Percentiles rank a stretch among this genome's conserved stretches.
These are phyloP conservation scores for Kodamaea sp. DNA, from an alignment of 1,139 yeast species.

Conservation along the genomic window DNA sequence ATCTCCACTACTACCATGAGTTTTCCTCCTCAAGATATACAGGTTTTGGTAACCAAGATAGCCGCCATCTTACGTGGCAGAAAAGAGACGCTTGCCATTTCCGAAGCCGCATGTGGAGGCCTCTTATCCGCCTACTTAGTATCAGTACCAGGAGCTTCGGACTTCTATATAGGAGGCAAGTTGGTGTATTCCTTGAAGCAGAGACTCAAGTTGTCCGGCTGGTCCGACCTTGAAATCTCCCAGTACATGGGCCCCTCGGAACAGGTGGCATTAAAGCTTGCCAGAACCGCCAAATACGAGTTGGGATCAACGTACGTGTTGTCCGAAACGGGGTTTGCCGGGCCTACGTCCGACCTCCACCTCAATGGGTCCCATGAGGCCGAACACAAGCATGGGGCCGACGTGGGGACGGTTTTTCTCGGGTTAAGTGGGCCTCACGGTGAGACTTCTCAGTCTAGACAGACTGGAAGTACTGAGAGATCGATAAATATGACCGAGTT, in stretches of 20 bases:
- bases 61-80: slow-evolving; percentile 54
- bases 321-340: slow-evolving; percentile 88
- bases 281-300: slow-evolving; percentile 76
- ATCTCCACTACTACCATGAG: slow-evolving; percentile 27
- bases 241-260: slow-evolving; percentile 82
- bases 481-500: slow-evolving; percentile 71
- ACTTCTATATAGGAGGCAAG: slow-evolving; percentile 82
- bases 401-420: slow-evolving; percentile 64
- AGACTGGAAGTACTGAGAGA: slow-evolving; percentile 53
- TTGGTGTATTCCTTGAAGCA: slow-evolving; percentile 76
- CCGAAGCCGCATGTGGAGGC: slow-evolving; percentile 93
- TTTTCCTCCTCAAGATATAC: slow-evolving; percentile 65
- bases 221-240: slow-evolving; percentile 69
- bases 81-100: slow-evolving; percentile 68
- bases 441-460: slow-evolving; percentile 49
- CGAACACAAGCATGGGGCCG: slow-evolving; percentile 13
- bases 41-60: slow-evolving; percentile 52
- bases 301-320: slow-evolving; percentile 80
- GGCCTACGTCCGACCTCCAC: slow-evolving; percentile 59
- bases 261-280: slow-evolving; percentile 71
- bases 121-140: slow-evolving; percentile 77
- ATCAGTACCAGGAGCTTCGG: slow-evolving; percentile 82
- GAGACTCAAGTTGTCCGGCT: slow-evolving; percentile 72
- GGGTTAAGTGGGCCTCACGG: slow-evolving; percentile 72
- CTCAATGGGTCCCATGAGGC: slow-evolving; percentile 19